Percentiles rank a stretch among this genome's conserved stretches.
Evolutionary conservation across 495 filamentous ascomycete species (phyloP).

Genomic region (Viridothelium virens): DNA sequence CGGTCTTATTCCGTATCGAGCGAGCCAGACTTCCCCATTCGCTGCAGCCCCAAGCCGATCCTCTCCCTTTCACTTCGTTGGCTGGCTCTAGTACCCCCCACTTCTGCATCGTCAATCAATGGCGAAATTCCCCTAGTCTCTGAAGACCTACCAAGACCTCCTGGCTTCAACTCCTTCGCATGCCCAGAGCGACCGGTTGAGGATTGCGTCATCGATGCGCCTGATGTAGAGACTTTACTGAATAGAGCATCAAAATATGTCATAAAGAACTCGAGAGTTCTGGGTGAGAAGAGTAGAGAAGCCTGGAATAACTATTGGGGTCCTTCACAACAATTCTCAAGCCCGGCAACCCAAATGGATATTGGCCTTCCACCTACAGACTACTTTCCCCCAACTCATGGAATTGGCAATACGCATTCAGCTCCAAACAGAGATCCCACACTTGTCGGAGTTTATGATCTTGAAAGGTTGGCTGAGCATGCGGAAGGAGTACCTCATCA

Average conservation of each 20-base stretch:
- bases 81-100: slow-evolving; percentile 65
- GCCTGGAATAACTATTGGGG: slow-evolving; percentile 89
- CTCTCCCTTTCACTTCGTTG: slow-evolving; percentile 25
- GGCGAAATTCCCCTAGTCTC: slow-evolving; percentile 1
- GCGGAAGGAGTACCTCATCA: slow-evolving; percentile 36
- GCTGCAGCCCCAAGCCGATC: neutral
- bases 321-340: slow-evolving; percentile 36
- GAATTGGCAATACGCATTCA: slow-evolving; percentile 40
- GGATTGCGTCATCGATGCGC: slow-evolving; percentile 7
- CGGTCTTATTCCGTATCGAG: neutral
- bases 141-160: neutral
- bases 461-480: slow-evolving; percentile 51
- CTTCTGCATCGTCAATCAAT: neutral
- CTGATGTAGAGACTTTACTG: neutral
- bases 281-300: slow-evolving; percentile 73
- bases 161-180: neutral
- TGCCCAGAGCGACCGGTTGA: neutral
- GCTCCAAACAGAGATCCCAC: slow-evolving; percentile 56
- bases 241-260: slow-evolving; percentile 6
- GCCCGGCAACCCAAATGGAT: slow-evolving; percentile 36
- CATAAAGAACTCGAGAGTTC: neutral
- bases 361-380: slow-evolving; percentile 22
- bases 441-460: slow-evolving; percentile 75
- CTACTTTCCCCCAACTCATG: slow-evolving; percentile 65
- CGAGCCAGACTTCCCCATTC: neutral